Percentiles rank a stretch among this genome's conserved stretches.
These are phyloP conservation scores for Dalbergia cultrata DNA, from an alignment of 306 rosid genomes.

Conservation along the genomic window DNA sequence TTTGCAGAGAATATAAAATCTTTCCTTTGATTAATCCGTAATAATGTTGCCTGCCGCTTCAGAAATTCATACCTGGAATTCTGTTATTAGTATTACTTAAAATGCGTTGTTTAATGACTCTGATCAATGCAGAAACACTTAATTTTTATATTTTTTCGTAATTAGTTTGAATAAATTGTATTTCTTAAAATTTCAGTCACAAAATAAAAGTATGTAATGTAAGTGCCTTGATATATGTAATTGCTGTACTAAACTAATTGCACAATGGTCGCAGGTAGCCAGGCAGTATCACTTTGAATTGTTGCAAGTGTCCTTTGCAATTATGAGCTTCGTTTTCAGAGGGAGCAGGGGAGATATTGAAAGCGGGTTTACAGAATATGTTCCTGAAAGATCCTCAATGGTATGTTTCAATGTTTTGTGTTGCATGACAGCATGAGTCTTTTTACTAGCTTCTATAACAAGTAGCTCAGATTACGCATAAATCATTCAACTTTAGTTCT, in stretches of 20 bases:
- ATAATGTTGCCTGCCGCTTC: background rate
- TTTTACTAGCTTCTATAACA: constrained; percentile 20
- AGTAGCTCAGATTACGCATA: constrained; percentile 4
- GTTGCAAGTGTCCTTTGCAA: constrained; percentile 37
- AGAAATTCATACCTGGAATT: constrained; percentile 4
- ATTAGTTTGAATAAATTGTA: background rate
- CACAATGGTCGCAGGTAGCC: constrained; percentile 41
- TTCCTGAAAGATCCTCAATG: constrained; percentile 60
- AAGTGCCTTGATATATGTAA: constrained; percentile 4
- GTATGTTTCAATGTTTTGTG: constrained; percentile 49
- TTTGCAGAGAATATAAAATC: background rate
- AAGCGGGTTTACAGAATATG: constrained; percentile 72
- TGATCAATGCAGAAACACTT: constrained; percentile 5
- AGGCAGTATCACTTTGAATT: background rate
- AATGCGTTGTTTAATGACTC: background rate
- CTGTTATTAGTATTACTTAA: constrained; percentile 14
- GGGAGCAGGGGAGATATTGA: constrained; percentile 77
- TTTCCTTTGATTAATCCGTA: background rate
- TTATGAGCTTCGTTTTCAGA: constrained; percentile 77
- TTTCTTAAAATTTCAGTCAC: background rate
- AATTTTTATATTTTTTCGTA: constrained; percentile 19
- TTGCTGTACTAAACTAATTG: constrained; percentile 14
- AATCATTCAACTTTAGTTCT: constrained; percentile 25
- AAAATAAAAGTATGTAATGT: background rate
- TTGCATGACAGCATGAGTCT: constrained; percentile 2